These are phyloP conservation scores for Psidium friedrichsthalianum DNA, from an alignment of 345 rosid species.

Conservation along the genomic window DNA sequence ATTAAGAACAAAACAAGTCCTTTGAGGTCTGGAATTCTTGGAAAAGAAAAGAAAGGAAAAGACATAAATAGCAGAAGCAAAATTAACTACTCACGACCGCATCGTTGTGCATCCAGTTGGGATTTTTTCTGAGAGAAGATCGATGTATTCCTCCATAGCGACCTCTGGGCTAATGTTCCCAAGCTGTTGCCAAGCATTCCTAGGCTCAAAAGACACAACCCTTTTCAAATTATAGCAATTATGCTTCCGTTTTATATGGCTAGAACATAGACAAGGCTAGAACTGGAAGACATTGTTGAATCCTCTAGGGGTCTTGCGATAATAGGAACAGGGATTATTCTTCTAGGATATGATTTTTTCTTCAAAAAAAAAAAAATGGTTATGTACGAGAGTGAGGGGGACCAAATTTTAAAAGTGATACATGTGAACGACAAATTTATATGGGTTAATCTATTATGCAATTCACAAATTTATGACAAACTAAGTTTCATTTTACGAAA, in stretches of 20 bases:
- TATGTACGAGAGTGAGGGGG: not conserved
- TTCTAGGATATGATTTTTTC: not conserved
- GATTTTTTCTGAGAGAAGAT: slow-evolving; percentile 19
- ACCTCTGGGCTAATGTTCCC: slow-evolving; percentile 34
- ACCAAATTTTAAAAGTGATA: not conserved
- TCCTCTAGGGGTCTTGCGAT: not conserved
- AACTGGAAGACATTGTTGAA: not conserved
- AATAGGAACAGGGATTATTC: not conserved
- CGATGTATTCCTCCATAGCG: slow-evolving; percentile 44
- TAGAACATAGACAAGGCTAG: not conserved
- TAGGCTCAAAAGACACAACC: not conserved
- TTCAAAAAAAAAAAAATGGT: no score
- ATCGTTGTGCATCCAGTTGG: slow-evolving; percentile 14
- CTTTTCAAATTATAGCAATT: no score
- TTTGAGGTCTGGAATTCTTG: not conserved
- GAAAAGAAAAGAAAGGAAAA: not conserved
- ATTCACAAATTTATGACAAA: no score
- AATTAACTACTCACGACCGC: slow-evolving; percentile 8
- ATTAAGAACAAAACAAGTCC: not conserved
- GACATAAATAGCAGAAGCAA: not conserved
- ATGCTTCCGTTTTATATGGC: not conserved
- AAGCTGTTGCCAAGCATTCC: slow-evolving; percentile 43
- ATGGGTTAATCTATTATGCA: not conserved
- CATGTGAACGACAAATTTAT: not conserved
- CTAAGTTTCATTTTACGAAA: no score